phyloP scores from a whole-genome alignment of 176 grass and related monocot species.

The Zoysia japonica region DNA sequence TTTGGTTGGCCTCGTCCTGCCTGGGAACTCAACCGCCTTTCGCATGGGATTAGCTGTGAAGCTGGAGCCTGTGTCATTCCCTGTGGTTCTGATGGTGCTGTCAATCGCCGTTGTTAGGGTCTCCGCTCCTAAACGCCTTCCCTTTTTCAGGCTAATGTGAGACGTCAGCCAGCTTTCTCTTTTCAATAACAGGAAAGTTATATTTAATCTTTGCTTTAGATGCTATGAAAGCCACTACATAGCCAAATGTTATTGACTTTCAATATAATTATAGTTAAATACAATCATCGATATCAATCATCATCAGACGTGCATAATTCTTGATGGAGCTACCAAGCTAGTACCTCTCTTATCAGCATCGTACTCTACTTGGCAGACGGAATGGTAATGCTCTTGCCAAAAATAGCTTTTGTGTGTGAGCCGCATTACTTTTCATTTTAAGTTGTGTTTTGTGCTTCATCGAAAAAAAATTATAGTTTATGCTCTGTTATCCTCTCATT shows the following conservation, averaged over 20 bases:
- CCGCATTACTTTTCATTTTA: too few relatives aligned
- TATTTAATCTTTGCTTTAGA: too few relatives aligned
- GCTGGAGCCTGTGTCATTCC: not conserved
- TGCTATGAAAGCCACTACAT: too few relatives aligned
- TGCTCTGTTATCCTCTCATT: too few relatives aligned
- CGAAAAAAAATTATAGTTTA: too few relatives aligned
- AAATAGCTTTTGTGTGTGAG: not conserved
- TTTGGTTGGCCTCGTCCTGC: not conserved
- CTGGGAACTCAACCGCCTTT: constrained; percentile 17
- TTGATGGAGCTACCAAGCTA: too few relatives aligned
- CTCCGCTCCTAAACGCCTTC: not conserved
- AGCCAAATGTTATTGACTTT: too few relatives aligned
- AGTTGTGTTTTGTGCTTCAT: not conserved
- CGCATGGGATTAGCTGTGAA: constrained; percentile 29
- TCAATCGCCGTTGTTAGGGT: not conserved
- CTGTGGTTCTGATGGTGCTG: not conserved
- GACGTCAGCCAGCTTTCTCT: not conserved
- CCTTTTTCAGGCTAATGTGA: not conserved
- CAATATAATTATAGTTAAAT: too few relatives aligned
- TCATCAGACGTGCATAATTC: too few relatives aligned
- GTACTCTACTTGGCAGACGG: not conserved
- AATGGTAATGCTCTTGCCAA: not conserved
- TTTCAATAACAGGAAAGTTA: too few relatives aligned
- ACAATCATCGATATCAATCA: too few relatives aligned
- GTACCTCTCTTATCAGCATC: too few relatives aligned